Percentiles rank a stretch among this genome's conserved stretches.
Conservation (phyloP, 495 filamentous ascomycete genomes). For the Hyaloscypha finlandica region DNA sequence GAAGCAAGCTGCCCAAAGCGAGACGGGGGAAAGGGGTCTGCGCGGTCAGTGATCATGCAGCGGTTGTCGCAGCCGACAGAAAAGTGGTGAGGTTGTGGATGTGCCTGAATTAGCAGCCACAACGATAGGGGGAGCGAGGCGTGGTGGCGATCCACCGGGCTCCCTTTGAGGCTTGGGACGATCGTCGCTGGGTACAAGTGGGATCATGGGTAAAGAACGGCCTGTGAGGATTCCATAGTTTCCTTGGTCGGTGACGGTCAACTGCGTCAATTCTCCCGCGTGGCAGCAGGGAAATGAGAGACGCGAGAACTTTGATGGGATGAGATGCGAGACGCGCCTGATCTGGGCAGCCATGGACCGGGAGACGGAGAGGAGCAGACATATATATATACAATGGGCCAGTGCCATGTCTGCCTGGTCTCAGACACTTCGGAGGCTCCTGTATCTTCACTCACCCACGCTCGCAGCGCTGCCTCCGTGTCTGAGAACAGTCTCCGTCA, state of each 20-base stretch:
- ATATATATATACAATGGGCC: neutral
- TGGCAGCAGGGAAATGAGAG: conserved; percentile 3
- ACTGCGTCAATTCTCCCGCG: neutral
- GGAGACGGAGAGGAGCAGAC: neutral
- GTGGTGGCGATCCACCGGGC: neutral
- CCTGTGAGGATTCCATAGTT: conserved; percentile 4
- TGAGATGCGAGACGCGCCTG: conserved; percentile 1
- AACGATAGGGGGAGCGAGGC: neutral
- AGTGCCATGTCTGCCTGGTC: conserved; percentile 2
- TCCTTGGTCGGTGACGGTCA: neutral
- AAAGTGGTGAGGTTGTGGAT: neutral
- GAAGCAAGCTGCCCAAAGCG: neutral
- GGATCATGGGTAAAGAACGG: neutral
- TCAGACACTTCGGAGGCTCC: neutral
- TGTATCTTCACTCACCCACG: neutral
- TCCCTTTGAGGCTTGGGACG: neutral
- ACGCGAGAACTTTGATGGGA: conserved; percentile 3
- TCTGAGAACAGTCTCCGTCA: neutral
- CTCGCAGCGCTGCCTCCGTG: neutral
- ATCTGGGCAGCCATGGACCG: neutral
- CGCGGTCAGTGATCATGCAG: conserved; percentile 1
- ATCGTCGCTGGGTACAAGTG: neutral
- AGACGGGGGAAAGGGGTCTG: neutral
- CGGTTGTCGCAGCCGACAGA: neutral
- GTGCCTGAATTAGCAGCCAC: neutral